Evolutionary conservation across 192 early-diverging fungal species (phyloP).

Genomic region (Diversispora epigaea): DNA sequence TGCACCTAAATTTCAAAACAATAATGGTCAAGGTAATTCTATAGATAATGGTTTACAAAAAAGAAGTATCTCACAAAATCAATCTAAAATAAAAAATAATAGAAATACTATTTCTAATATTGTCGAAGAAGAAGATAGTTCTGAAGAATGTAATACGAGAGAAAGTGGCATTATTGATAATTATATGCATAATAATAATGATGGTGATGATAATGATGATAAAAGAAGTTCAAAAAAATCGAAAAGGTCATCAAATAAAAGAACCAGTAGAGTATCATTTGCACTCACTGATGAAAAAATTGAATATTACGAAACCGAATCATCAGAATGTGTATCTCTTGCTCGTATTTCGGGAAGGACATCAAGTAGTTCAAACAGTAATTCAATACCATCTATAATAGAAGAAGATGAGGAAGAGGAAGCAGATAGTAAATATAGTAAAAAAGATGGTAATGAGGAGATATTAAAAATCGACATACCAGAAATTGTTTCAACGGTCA

Average conservation of each 20-base stretch:
- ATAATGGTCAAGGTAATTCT: not conserved
- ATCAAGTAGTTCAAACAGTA: conserved; percentile 8
- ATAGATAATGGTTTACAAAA: not conserved
- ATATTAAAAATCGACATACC: too few relatives aligned
- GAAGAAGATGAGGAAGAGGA: not conserved
- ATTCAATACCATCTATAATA: not conserved
- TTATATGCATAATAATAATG: not conserved
- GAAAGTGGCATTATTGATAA: conserved; percentile 20
- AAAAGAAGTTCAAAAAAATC: not conserved
- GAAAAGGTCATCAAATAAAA: conserved; percentile 20
- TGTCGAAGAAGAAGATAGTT: not conserved
- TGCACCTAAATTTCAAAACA: not conserved
- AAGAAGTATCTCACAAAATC: too few relatives aligned
- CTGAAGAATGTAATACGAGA: not conserved
- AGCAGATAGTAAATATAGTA: too few relatives aligned
- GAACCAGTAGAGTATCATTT: conserved; percentile 25
- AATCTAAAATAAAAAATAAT: too few relatives aligned
- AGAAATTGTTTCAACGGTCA: too few relatives aligned
- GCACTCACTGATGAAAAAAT: conserved; percentile 25
- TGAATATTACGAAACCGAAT: conserved; percentile 17
- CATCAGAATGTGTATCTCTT: conserved; percentile 16
- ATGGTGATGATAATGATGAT: not conserved
- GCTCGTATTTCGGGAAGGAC: not conserved
- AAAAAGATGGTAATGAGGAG: too few relatives aligned
- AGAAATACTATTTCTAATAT: not conserved